These are phyloP conservation scores for Davidsoniella neocaledoniae DNA, from an alignment of 2,329 filamentous ascomycete species.

Conservation along the genomic window DNA sequence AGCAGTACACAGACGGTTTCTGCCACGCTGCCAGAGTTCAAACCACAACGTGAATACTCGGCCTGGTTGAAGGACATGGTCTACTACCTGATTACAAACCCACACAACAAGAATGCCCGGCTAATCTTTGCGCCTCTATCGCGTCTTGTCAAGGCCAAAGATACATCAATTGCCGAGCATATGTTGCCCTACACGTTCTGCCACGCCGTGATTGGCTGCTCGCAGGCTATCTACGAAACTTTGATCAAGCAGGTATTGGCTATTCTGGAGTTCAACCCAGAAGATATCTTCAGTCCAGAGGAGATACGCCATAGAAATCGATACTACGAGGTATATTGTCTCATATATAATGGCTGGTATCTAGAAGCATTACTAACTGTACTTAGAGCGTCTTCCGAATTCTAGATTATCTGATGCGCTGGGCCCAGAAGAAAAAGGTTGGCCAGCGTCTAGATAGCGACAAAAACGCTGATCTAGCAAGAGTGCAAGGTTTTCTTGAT, in stretches of 20 bases:
- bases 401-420: conserved; percentile 80
- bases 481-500: conserved; percentile 34
- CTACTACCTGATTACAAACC: conserved; percentile 64
- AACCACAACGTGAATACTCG: conserved; percentile 33
- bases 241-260: conserved; percentile 47
- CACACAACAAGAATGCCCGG: conserved; percentile 54
- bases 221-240: background rate
- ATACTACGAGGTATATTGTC: conserved; percentile 60
- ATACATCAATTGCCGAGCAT: conserved; percentile 73
- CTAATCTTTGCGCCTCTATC: conserved; percentile 69
- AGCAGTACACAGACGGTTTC: conserved; percentile 39
- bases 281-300: conserved; percentile 19
- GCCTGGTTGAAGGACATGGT: conserved; percentile 71
- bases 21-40: conserved; percentile 30
- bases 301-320: conserved; percentile 62
- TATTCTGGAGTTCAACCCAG: conserved; percentile 49
- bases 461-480: conserved; percentile 31
- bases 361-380: conserved; percentile 12
- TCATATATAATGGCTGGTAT: conserved; percentile 1
- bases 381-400: conserved; percentile 68
- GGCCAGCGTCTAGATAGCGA: conserved; percentile 16
- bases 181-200: conserved; percentile 74
- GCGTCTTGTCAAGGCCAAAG: conserved; percentile 69
- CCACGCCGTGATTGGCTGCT: conserved; percentile 55
- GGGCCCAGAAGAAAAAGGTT: conserved; percentile 51